Evolutionary conservation across 441 rosid species (phyloP).

Genomic region (Melastoma candidum): DNA sequence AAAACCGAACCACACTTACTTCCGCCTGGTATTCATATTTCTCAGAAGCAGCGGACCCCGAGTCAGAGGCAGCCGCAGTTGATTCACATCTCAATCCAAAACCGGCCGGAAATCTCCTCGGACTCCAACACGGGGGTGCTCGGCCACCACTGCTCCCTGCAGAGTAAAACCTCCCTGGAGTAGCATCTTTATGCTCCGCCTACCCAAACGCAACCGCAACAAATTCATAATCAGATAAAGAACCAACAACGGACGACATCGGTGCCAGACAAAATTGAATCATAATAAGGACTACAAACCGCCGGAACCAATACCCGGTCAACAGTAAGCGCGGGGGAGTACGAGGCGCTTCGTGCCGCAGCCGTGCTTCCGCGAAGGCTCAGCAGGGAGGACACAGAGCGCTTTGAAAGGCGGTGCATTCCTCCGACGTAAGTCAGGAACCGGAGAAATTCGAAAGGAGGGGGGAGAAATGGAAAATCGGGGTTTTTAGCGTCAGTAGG

Average conservation of each 20-base stretch:
- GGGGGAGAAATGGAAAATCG: too few species aligned
- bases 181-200: too few species aligned
- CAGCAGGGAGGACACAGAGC: constrained; percentile 49
- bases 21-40: constrained; percentile 91
- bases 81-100: constrained; percentile 46
- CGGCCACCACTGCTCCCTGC: constrained; percentile 31
- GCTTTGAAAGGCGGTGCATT: constrained; percentile 64
- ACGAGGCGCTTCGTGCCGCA: constrained; percentile 19
- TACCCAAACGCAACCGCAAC: too few species aligned
- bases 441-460: too few species aligned
- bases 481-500: too few species aligned
- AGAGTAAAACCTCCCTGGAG: constrained; percentile 43
- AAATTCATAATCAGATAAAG: too few species aligned
- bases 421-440: too few species aligned
- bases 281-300: background rate
- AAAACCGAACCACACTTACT: constrained; percentile 24
- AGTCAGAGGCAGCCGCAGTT: constrained; percentile 55
- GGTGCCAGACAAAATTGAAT: background rate
- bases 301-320: constrained; percentile 26
- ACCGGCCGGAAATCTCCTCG: constrained; percentile 24
- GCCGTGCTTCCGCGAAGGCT: constrained; percentile 31
- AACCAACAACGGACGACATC: background rate
- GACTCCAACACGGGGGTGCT: constrained; percentile 17
- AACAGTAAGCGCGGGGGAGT: constrained; percentile 24
- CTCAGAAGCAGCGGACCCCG: constrained; percentile 46